A percentile compares a stretch with the other conserved stretches of the same genome.
phyloP scores from a whole-genome alignment of 345 rosid genomes.

The Populus ilicifolia region DNA sequence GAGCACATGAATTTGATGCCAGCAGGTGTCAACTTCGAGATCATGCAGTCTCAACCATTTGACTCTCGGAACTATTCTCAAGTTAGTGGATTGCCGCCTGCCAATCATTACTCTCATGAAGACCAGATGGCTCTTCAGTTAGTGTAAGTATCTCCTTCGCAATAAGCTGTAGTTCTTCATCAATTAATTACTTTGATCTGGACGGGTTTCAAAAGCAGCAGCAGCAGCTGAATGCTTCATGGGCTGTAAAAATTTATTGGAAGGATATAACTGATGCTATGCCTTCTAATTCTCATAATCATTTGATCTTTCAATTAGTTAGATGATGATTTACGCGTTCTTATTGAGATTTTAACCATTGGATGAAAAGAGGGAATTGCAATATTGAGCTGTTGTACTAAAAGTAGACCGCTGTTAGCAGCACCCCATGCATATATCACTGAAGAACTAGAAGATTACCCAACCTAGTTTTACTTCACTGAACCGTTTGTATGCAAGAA shows the following conservation, averaged over 20 bases:
- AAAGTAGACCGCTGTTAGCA: background rate
- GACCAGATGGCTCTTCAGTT: slow-evolving; percentile 83
- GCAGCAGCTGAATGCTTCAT: background rate
- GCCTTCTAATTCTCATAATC: background rate
- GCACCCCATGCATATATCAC: background rate
- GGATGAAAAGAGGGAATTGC: background rate
- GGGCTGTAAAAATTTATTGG: background rate
- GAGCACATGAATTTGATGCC: slow-evolving; percentile 80
- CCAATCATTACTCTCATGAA: slow-evolving; percentile 55
- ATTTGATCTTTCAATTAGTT: background rate
- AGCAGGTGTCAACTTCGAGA: slow-evolving; percentile 59
- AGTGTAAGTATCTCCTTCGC: slow-evolving; percentile 44
- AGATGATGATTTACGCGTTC: too few relatives aligned
- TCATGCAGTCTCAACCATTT: slow-evolving; percentile 55
- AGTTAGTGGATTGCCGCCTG: slow-evolving; percentile 73
- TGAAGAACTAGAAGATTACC: background rate
- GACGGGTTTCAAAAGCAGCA: background rate
- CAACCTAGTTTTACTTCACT: background rate
- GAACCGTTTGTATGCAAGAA: background rate
- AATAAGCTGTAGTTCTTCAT: background rate
- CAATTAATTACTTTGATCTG: background rate
- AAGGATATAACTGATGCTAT: background rate
- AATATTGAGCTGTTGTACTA: background rate
- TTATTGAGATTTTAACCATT: background rate
- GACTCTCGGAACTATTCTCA: slow-evolving; percentile 79